Percentiles rank a stretch among this genome's conserved stretches.
These are phyloP conservation scores for Populus davidiana DNA, from an alignment of 345 rosid species.

Conservation along the genomic window DNA sequence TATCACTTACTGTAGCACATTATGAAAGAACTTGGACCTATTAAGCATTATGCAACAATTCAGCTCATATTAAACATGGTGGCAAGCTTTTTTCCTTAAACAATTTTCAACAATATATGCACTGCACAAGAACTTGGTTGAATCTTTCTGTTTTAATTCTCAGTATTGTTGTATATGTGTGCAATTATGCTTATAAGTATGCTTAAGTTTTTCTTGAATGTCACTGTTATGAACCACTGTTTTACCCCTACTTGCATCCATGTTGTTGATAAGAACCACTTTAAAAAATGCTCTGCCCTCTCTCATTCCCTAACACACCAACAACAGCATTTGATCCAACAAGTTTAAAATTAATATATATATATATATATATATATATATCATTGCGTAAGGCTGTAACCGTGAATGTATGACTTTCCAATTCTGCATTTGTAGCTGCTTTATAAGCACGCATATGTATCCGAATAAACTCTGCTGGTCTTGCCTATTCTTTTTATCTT, in stretches of 20 bases:
- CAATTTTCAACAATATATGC: neutral
- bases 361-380: too few species aligned
- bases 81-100: neutral
- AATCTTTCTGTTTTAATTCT: neutral
- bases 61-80: neutral
- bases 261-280: neutral
- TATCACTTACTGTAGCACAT: too few species aligned
- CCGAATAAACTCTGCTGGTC: neutral
- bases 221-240: neutral
- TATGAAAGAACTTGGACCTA: too few species aligned
- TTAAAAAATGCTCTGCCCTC: neutral
- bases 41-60: neutral
- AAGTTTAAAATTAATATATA: neutral
- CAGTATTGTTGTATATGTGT: neutral
- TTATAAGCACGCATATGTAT: neutral
- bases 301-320: neutral
- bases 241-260: neutral
- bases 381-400: neutral
- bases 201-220: neutral
- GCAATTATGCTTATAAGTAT: neutral
- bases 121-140: neutral
- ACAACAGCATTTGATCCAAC: neutral
- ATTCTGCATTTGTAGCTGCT: neutral
- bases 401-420: neutral
- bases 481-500: neutral